Evolutionary conservation across 2,329 filamentous ascomycete species (phyloP).

Genomic region (Phaeoacremonium minimum): DNA sequence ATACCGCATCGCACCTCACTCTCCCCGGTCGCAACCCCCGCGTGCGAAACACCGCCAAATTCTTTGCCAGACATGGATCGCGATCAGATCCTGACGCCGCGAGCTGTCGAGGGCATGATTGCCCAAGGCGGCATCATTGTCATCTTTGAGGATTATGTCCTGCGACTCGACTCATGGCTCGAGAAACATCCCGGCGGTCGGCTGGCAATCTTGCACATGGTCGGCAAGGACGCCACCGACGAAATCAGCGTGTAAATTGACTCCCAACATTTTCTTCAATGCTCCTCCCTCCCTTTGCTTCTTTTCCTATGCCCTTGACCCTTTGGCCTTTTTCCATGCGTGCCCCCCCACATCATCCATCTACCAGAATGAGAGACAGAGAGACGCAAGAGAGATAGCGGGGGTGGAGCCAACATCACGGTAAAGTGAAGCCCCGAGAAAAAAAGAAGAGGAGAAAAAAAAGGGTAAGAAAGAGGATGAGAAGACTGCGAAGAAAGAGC

Average conservation of each 20-base stretch:
- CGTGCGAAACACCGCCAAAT: too few relatives aligned
- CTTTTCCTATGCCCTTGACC: not conserved
- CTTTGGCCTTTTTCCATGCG: not conserved
- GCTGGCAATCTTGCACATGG: conserved; percentile 57
- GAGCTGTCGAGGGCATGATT: conserved; percentile 46
- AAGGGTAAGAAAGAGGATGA: not conserved
- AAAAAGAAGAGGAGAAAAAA: not conserved
- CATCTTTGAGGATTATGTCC: conserved; percentile 48
- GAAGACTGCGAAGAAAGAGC: not conserved
- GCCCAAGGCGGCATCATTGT: conserved; percentile 51
- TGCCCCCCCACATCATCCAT: not conserved
- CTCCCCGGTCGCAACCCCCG: too few relatives aligned
- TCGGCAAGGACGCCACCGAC: conserved; percentile 54
- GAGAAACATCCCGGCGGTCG: conserved; percentile 54
- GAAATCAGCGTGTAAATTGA: conserved; percentile 51
- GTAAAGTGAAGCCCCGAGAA: too few relatives aligned
- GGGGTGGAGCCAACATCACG: too few relatives aligned
- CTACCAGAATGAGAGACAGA: not conserved
- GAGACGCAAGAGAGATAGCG: not conserved
- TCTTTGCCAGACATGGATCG: conserved; percentile 35
- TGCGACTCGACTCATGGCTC: conserved; percentile 56
- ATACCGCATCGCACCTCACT: too few relatives aligned
- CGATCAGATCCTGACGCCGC: conserved; percentile 36
- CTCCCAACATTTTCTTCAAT: conserved; percentile 3
- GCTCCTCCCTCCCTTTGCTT: conserved; percentile 1